These are phyloP conservation scores for Forsythia viridissima DNA, from an alignment of 257 asterid species.

Conservation along the genomic window DNA sequence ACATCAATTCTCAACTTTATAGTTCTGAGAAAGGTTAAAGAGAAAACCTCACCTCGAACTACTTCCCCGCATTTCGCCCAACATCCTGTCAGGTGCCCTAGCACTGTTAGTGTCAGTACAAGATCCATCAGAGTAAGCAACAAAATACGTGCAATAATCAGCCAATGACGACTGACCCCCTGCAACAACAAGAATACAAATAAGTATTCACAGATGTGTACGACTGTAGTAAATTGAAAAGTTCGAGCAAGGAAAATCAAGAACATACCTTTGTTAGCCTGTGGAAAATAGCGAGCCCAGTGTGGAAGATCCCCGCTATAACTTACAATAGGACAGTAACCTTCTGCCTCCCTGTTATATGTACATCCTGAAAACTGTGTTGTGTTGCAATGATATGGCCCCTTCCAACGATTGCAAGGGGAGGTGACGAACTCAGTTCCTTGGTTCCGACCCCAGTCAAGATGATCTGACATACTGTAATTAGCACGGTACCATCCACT, in stretches of 20 bases:
- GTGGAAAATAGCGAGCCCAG: slow-evolving; percentile 94
- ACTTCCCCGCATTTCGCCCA: slow-evolving; percentile 97
- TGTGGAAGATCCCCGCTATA: slow-evolving; percentile 93
- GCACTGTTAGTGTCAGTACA: slow-evolving; percentile 96
- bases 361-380: slow-evolving; percentile 94
- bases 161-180: slow-evolving; percentile 99
- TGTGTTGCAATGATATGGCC: slow-evolving; percentile 89
- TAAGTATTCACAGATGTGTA: background rate
- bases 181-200: slow-evolving; percentile 33
- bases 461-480: slow-evolving; percentile 89
- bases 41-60: slow-evolving; percentile 64
- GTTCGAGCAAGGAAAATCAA: slow-evolving; percentile 1
- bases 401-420: slow-evolving; percentile 90
- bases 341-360: slow-evolving; percentile 93
- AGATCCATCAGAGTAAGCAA: slow-evolving; percentile 98
- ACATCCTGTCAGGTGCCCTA: slow-evolving; percentile 92
- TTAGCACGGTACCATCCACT: slow-evolving; percentile 97
- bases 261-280: slow-evolving; percentile 76
- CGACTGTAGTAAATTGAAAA: background rate
- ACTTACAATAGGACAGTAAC: slow-evolving; percentile 89
- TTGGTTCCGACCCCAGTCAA: slow-evolving; percentile 94
- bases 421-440: slow-evolving; percentile 83
- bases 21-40: background rate
- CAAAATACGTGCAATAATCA: slow-evolving; percentile 96
- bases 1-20: background rate